Base-by-base conservation (phyloP, 352 stramenopile genomes). In the Paralagenidium karlingii region DNA sequence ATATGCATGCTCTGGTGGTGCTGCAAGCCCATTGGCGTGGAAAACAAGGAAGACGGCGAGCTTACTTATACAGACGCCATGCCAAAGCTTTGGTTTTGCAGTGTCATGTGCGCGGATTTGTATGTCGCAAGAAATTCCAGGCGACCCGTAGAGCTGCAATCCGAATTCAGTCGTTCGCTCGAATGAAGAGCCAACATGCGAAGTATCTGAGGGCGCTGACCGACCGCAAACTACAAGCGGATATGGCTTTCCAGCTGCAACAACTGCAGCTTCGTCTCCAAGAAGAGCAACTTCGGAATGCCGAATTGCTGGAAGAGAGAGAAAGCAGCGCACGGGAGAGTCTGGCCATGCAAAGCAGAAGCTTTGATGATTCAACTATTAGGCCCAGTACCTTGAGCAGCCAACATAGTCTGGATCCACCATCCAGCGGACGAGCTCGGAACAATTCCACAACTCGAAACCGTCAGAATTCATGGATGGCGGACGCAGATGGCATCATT, bases 401-500 rank as follows among this genome's bases (percentile, higher is more conserved):
- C n/a, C n/a, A n/a, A n/a, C n/a, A n/a, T n/a, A n/a, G n/a, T n/a
- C n/a, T n/a, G n/a, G n/a, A n/a, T n/a, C n/a, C n/a, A n/a, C n/a
- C n/a, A n/a, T n/a, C 36, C 4, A 67, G 62, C 39, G 63, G 52
- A 2, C 65, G 60, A 11, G 59, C 63, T 33, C 62, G 70, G 3
- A 53, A 69, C 3, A 65, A 67, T 29, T 91, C 77, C 16, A 74
- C 66, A 16, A 65, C 77, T 8, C 69, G n/a, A n/a, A n/a, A n/a
- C n/a, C n/a, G n/a, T 7, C 30, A 36, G 22, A 36, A 89, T 24
- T 34, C 82, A 25, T 87, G 77, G 75, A 91, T 91, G 70, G 73
- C 76, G 43, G 78, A 91, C 47, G 74, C 76, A 7, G 78, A 85
- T 45, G 73, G 65, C 8, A 87, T 91, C 46, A 86, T 91, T 31